These are phyloP conservation scores for Paulownia fortunei DNA, from an alignment of 257 asterid genomes.

Conservation along the genomic window DNA sequence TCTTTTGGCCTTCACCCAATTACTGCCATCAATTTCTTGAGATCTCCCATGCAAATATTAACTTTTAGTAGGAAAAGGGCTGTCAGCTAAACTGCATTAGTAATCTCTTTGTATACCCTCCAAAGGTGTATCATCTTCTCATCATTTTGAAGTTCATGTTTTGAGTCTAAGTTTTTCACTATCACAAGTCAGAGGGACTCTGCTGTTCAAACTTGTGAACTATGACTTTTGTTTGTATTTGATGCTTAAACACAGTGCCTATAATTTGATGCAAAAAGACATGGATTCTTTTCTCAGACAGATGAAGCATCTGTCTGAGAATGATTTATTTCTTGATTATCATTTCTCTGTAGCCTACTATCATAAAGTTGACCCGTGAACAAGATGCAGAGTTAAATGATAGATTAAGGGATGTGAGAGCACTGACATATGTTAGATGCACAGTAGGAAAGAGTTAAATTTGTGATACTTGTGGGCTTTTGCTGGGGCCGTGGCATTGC, in stretches of 20 bases:
- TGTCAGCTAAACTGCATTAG: neutral
- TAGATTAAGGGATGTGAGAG: neutral
- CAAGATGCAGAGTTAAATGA: neutral
- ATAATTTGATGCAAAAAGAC: neutral
- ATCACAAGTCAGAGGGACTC: neutral
- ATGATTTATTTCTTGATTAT: neutral
- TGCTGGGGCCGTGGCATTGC: neutral
- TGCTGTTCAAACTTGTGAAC: neutral
- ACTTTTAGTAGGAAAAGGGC: neutral
- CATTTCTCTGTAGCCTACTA: neutral
- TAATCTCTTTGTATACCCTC: neutral
- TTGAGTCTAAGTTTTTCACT: neutral
- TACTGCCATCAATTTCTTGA: neutral
- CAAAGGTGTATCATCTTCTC: neutral
- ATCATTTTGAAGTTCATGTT: neutral
- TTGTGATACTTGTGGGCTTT: neutral
- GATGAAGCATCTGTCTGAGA: neutral
- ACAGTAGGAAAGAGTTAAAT: neutral
- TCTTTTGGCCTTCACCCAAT: neutral
- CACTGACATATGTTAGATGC: neutral
- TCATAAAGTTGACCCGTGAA: slow-evolving; percentile 34
- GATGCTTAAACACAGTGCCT: neutral
- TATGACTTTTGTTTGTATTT: neutral
- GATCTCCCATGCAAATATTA: neutral
- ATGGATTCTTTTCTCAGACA: neutral